phyloP scores from a whole-genome alignment of 2,329 filamentous ascomycete species.

The Penicillium fuscoglaucum region DNA sequence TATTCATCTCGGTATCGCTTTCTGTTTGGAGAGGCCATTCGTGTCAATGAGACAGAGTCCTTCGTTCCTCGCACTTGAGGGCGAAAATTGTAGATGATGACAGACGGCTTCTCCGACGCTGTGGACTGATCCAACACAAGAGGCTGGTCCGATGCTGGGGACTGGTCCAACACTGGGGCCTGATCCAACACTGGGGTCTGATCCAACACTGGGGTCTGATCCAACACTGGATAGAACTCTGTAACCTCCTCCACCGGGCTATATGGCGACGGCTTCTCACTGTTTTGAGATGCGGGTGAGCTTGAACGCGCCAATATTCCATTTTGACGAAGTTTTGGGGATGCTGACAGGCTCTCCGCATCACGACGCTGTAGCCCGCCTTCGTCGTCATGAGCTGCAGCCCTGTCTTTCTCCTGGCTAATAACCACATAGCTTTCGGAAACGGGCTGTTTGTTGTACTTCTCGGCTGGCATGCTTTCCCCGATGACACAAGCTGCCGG shows the following conservation, averaged over 20 bases:
- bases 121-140: too few relatives aligned
- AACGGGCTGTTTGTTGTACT: constrained; percentile 1
- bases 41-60: background rate
- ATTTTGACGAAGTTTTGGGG: background rate
- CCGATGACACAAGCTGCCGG: constrained; percentile 3
- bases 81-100: constrained; percentile 1
- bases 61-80: constrained; percentile 5
- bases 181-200: background rate
- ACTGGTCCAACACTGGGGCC: too few relatives aligned
- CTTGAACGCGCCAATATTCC: constrained; percentile 1
- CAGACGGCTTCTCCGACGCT: background rate
- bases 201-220: constrained; percentile 2
- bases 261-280: background rate
- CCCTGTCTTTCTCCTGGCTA: constrained; percentile 2
- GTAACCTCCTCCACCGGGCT: background rate
- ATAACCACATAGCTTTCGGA: constrained; percentile 3
- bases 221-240: background rate
- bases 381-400: background rate
- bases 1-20: constrained; percentile 5
- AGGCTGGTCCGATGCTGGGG: too few relatives aligned
- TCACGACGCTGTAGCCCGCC: constrained; percentile 4
- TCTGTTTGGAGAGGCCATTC: constrained; percentile 2
- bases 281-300: background rate
- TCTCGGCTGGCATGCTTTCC: constrained; percentile 1
- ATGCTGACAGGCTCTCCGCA: background rate